phyloP scores from a whole-genome alignment of 352 stramenopile genomes.

The Pythium grandisporangium region DNA sequence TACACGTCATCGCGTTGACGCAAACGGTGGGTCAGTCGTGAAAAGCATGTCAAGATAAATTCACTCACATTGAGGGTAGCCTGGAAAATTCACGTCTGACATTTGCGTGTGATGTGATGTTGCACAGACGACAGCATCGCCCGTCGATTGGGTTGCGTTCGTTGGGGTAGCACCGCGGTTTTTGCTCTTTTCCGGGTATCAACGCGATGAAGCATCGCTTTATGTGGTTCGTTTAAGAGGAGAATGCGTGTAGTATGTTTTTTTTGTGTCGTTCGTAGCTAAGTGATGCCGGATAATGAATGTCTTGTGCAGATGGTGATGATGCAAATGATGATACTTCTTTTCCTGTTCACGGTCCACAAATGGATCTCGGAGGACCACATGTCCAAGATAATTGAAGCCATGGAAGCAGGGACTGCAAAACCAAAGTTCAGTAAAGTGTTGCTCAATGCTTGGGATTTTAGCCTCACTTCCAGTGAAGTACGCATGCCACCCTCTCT shows the following conservation, averaged over 20 bases:
- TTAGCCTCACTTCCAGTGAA: slow-evolving; percentile 27
- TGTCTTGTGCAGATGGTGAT: slow-evolving; percentile 30
- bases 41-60: not conserved
- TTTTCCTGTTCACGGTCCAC: slow-evolving; percentile 45
- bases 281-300: no score
- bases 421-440: slow-evolving; percentile 53
- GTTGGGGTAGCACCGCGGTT: slow-evolving; percentile 39
- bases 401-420: slow-evolving; percentile 29
- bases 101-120: no score
- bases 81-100: no score
- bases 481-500: no score
- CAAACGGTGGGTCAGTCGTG: slow-evolving; percentile 11
- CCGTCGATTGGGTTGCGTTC: slow-evolving; percentile 26
- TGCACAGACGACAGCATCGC: not conserved
- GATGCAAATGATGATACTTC: slow-evolving; percentile 27
- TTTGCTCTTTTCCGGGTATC: slow-evolving; percentile 43
- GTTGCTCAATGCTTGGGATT: slow-evolving; percentile 71
- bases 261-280: not conserved
- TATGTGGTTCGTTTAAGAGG: slow-evolving; percentile 28
- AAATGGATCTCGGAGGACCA: slow-evolving; percentile 76
- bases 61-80: no score
- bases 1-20: slow-evolving; percentile 32
- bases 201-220: slow-evolving; percentile 30
- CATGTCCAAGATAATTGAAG: slow-evolving; percentile 41
- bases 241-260: not conserved